A percentile compares a stretch with the other conserved stretches of the same genome.
These are phyloP conservation scores for Amanita phalloides DNA, from an alignment of 768 basidiomycete genomes.

Conservation along the genomic window DNA sequence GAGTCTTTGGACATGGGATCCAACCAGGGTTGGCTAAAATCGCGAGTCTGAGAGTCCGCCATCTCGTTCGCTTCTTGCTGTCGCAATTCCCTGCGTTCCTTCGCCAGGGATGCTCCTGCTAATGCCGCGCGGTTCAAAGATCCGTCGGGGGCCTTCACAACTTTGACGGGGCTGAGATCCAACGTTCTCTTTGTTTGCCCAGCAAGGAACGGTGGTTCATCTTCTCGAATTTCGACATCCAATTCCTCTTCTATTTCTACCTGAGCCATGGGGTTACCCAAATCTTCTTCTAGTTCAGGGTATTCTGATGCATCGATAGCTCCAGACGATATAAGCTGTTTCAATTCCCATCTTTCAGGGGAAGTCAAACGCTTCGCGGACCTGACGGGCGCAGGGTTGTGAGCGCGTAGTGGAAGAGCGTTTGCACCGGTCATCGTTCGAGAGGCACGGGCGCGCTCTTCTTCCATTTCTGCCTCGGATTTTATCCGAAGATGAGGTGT, in stretches of 20 bases:
- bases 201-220: constrained; percentile 91
- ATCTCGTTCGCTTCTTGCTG: constrained; percentile 92
- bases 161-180: constrained; percentile 94
- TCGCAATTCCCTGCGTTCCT: constrained; percentile 88
- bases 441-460: constrained; percentile 55
- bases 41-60: constrained; percentile 88
- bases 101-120: constrained; percentile 86
- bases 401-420: constrained; percentile 61
- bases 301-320: constrained; percentile 89
- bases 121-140: constrained; percentile 93
- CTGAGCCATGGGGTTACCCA: constrained; percentile 61
- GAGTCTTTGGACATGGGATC: constrained; percentile 91
- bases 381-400: constrained; percentile 45
- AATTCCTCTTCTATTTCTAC: constrained; percentile 93
- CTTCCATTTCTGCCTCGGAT: constrained; percentile 87
- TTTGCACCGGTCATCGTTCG: constrained; percentile 77
- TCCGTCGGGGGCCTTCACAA: constrained; percentile 97
- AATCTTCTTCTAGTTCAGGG: constrained; percentile 85
- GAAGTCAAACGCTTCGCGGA: constrained; percentile 88
- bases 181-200: constrained; percentile 95
- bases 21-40: constrained; percentile 94
- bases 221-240: constrained; percentile 94
- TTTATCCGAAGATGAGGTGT: constrained; percentile 93
- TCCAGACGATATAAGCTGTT: constrained; percentile 95
- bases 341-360: constrained; percentile 99